Evolutionary conservation across 306 rosid genomes (phyloP).

Genomic region (Fragaria iinumae): DNA sequence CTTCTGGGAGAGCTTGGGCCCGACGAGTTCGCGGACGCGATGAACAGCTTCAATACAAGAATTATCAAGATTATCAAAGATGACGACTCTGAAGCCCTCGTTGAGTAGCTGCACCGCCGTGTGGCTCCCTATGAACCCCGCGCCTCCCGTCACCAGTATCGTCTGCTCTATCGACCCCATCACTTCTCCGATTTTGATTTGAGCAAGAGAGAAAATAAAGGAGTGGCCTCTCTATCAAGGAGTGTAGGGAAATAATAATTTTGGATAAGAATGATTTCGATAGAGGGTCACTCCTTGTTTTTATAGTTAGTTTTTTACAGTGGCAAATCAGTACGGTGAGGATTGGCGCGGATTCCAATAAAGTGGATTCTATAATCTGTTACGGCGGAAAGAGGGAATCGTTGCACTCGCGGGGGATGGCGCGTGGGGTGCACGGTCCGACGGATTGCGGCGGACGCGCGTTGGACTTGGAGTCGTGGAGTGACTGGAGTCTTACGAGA

Average conservation of each 20-base stretch:
- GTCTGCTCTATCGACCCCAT: constrained; percentile 54
- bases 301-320: neutral
- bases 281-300: neutral
- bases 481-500: neutral
- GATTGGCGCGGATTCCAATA: constrained; percentile 31
- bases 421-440: neutral
- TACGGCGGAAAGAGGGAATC: neutral
- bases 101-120: constrained; percentile 85
- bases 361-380: neutral
- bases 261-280: neutral
- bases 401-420: neutral
- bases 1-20: constrained; percentile 65
- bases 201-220: neutral
- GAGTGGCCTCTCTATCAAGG: neutral
- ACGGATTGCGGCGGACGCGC: too few relatives aligned
- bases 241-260: neutral
- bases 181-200: neutral
- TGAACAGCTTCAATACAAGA: constrained; percentile 66
- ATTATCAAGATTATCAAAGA: constrained; percentile 77
- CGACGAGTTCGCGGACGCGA: constrained; percentile 67
- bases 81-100: constrained; percentile 53
- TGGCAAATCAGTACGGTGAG: neutral
- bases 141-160: constrained; percentile 83
- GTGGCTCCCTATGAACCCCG: constrained; percentile 90
- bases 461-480: neutral